Conservation (phyloP, 2,329 filamentous ascomycete genomes). For the Epichloe amarillans region DNA sequence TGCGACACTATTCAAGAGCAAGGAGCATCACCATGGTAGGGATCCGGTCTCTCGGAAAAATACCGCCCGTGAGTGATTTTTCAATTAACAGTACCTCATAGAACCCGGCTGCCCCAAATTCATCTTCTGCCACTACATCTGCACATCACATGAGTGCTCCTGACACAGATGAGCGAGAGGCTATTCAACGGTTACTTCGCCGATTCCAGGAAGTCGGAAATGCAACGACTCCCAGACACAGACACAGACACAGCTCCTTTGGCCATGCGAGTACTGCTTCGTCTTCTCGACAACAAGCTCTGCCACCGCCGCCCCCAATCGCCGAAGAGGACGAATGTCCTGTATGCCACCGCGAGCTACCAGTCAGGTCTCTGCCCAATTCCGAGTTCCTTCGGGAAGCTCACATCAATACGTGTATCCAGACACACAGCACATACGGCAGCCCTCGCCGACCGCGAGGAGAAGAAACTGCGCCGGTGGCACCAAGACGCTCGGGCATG, state of each 20-base stretch:
- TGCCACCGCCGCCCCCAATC: slow-evolving; percentile 34
- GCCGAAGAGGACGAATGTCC: slow-evolving; percentile 70
- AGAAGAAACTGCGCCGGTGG: slow-evolving; percentile 12
- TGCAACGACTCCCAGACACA: slow-evolving; percentile 12
- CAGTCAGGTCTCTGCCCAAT: slow-evolving; percentile 39
- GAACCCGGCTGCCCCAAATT: slow-evolving; percentile 11
- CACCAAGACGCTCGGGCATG: slow-evolving; percentile 41
- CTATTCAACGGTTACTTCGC: slow-evolving; percentile 19
- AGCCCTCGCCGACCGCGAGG: slow-evolving; percentile 17
- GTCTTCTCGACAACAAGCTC: slow-evolving; percentile 24
- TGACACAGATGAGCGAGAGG: slow-evolving; percentile 17
- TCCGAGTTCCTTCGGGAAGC: slow-evolving; percentile 41
- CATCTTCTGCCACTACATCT: slow-evolving; percentile 11
- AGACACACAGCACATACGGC: slow-evolving; percentile 37
- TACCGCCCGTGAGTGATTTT: not conserved
- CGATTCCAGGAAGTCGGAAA: slow-evolving; percentile 7
- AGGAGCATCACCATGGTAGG: slow-evolving; percentile 38
- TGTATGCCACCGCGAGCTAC: slow-evolving; percentile 60
- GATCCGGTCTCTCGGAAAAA: slow-evolving; percentile 10
- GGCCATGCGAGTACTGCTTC: slow-evolving; percentile 16
- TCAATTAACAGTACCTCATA: slow-evolving; percentile 1
- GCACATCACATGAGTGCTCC: slow-evolving; percentile 16
- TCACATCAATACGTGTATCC: slow-evolving; percentile 47
- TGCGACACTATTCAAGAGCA: slow-evolving; percentile 19
- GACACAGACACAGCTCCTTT: slow-evolving; percentile 19